A percentile compares a stretch with the other conserved stretches of the same genome.
phyloP scores from a whole-genome alignment of 1,284 basidiomycete genomes.

The Fomitopsis palustris region DNA sequence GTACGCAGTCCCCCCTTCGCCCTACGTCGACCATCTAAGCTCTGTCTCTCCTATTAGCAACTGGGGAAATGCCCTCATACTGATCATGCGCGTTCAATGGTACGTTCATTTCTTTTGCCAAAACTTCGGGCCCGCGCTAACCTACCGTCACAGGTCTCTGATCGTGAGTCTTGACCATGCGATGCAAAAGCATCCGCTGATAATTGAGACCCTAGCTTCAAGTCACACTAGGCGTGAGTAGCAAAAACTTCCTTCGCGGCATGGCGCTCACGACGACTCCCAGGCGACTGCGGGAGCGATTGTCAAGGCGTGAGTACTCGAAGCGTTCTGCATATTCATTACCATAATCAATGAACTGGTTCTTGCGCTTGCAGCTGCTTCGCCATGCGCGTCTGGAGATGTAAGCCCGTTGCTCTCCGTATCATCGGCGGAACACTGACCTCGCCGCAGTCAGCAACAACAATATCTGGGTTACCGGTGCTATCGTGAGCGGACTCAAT shows the following conservation, averaged over 20 bases:
- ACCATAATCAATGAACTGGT: background rate
- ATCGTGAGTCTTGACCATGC: slow-evolving; percentile 36
- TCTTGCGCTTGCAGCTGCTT: slow-evolving; percentile 43
- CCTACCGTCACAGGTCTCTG: slow-evolving; percentile 34
- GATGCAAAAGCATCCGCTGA: background rate
- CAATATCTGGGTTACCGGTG: slow-evolving; percentile 49
- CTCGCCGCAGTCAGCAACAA: slow-evolving; percentile 50
- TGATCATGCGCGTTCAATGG: slow-evolving; percentile 43
- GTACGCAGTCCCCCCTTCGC: slow-evolving; percentile 7
- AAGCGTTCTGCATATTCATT: background rate
- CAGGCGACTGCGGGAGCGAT: slow-evolving; percentile 57
- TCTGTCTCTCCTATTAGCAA: slow-evolving; percentile 37
- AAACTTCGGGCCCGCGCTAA: background rate
- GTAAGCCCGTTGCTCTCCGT: slow-evolving; percentile 34
- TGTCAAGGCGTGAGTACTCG: slow-evolving; percentile 52
- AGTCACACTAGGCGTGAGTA: slow-evolving; percentile 52
- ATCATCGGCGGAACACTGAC: slow-evolving; percentile 5
- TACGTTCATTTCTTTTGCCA: slow-evolving; percentile 19
- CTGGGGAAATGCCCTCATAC: slow-evolving; percentile 38
- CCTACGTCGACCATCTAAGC: background rate
- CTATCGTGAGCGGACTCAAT: slow-evolving; percentile 46
- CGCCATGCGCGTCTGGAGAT: slow-evolving; percentile 65
- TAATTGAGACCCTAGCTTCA: slow-evolving; percentile 40
- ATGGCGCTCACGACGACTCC: slow-evolving; percentile 6
- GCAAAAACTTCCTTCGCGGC: background rate